Evolutionary conservation across 2,329 filamentous ascomycete genomes (phyloP), one percentile per base, ranked within the genome.

Genomic region (Epicoccum nigrum): DNA sequence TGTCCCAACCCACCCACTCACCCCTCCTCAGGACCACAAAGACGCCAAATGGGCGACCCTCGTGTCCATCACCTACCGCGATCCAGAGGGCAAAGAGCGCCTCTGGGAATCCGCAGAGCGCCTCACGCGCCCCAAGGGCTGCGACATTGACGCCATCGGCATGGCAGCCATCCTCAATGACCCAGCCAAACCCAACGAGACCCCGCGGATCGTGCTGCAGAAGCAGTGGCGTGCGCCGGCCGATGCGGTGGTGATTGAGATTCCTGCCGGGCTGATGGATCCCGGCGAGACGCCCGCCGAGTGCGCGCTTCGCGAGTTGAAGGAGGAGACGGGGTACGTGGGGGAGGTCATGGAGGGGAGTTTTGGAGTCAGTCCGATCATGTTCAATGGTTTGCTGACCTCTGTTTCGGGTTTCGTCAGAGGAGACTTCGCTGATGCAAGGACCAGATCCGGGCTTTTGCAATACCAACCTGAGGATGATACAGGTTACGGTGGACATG

Each of bases 61-160:
- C 15, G 64, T 48, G 9, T 47, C 38, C 44, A 74, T 63, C n/a
- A 75, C 73, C 27, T 92, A 90, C 69, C 76, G 77, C 47, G 88
- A 90, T 64, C 82, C 84, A 16, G 77, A 80, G 27, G 84, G 83
- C 58, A 74, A 76, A 13, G 70, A 76, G 1, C 80, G 87, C 44
- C 83, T 81, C 23, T 91, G 88, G 88, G 88, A 92, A 67, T 87
- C 85, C 1, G 86, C 86, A 13, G 85, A 89, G 71, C 83, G 88
- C n/a, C 80, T 80, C 23, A 90, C 87, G 0, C 82, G 87, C 3
- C 86, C 87, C 11, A 75, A 77, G 47, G 77, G 73, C 56, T 79
- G 79, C 50, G 82, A 83, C 27, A 85, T 90, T 45, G 88, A 92
- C 63, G 87, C 86, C 44, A 87, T 91, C 12, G 87, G 87, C 53